phyloP scores from a whole-genome alignment of 2,329 filamentous ascomycete species.

The Iodosphaeria phyllophila region DNA sequence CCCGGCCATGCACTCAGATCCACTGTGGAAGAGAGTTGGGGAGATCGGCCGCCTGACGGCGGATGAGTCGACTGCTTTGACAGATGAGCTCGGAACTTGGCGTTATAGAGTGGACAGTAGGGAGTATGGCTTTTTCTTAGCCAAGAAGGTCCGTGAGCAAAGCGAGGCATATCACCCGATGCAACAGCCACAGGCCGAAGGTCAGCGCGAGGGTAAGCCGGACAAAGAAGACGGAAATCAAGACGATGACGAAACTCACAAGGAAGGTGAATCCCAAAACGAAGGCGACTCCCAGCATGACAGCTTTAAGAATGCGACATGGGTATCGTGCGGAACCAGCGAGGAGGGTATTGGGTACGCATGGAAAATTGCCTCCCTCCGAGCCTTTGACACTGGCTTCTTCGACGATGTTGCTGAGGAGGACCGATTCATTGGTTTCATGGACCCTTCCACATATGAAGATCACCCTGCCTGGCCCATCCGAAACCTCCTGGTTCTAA shows the following conservation, averaged over 20 bases:
- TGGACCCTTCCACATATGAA: slow-evolving; percentile 79
- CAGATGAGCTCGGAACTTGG: slow-evolving; percentile 77
- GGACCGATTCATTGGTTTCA: slow-evolving; percentile 72
- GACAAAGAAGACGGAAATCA: no score
- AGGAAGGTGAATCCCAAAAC: no score
- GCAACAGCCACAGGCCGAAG: no score
- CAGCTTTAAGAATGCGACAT: no score
- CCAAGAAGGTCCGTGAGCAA: slow-evolving; percentile 48
- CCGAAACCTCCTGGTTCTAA: slow-evolving; percentile 69
- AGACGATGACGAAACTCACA: no score
- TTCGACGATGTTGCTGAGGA: slow-evolving; percentile 54
- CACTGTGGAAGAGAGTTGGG: slow-evolving; percentile 52
- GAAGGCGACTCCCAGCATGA: no score
- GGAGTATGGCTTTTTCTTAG: slow-evolving; percentile 93
- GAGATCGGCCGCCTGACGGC: slow-evolving; percentile 36
- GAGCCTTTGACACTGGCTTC: slow-evolving; percentile 71
- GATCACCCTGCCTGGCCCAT: slow-evolving; percentile 85
- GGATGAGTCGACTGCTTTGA: slow-evolving; percentile 59
- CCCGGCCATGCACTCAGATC: slow-evolving; percentile 78
- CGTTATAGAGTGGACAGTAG: slow-evolving; percentile 61
- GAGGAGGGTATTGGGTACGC: slow-evolving; percentile 41
- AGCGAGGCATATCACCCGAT: no score
- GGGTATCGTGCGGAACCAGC: slow-evolving; percentile 31
- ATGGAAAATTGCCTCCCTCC: slow-evolving; percentile 64
- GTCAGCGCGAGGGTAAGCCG: slow-evolving; percentile 16